Conservation (phyloP, 805 yeast genomes). For the Saturnispora dispora region DNA sequence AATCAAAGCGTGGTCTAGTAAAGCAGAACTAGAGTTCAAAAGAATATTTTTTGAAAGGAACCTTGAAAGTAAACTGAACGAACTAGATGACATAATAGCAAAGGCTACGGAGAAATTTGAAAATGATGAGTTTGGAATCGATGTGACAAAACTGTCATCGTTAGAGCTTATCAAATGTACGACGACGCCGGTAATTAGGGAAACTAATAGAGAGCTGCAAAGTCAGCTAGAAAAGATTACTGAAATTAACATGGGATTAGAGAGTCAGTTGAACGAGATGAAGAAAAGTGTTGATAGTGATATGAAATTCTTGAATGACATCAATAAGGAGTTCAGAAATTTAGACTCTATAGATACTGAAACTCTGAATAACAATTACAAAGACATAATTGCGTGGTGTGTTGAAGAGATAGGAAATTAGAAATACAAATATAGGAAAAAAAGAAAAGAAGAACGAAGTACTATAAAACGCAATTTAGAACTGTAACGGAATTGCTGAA, state of each 20-base stretch:
- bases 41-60: conserved; percentile 38
- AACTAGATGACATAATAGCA: conserved; percentile 39
- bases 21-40: conserved; percentile 37
- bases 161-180: conserved; percentile 18
- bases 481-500: not conserved
- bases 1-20: conserved; percentile 34
- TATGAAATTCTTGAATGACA: conserved; percentile 8
- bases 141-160: conserved; percentile 11
- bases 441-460: not conserved
- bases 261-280: conserved; percentile 9
- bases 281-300: conserved; percentile 8
- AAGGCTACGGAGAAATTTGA: conserved; percentile 25
- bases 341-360: conserved; percentile 14
- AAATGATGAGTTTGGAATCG: conserved; percentile 9
- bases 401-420: conserved; percentile 10
- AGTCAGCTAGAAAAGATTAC: not conserved
- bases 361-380: conserved; percentile 14
- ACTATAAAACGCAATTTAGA: not conserved
- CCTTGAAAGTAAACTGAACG: conserved; percentile 34
- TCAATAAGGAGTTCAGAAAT: conserved; percentile 10
- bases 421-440: not conserved
- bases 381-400: conserved; percentile 16
- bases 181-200: conserved; percentile 10
- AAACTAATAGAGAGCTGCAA: conserved; percentile 7
- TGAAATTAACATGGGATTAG: conserved; percentile 6